Percentiles rank a stretch among this genome's conserved stretches.
Conservation (phyloP, 2,329 filamentous ascomycete genomes). For the Myrmaecium sp. region DNA sequence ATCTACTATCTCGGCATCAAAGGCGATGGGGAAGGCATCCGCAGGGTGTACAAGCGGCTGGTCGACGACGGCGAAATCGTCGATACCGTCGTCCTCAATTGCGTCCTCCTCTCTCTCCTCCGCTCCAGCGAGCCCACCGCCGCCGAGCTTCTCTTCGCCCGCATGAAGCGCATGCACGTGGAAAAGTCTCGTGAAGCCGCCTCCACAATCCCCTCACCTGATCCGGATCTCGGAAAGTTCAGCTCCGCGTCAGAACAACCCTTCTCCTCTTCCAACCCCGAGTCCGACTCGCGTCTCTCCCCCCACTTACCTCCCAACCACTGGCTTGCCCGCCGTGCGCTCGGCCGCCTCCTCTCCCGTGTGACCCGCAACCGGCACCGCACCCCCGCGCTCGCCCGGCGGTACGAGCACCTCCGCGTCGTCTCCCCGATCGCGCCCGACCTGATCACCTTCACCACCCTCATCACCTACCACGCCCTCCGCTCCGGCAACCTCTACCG, state of each 20-base stretch:
- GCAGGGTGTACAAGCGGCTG: slow-evolving; percentile 64
- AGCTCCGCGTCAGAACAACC: slow-evolving; percentile 59
- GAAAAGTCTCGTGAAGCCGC: too few relatives aligned
- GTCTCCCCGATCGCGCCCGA: slow-evolving; percentile 54
- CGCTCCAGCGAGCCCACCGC: slow-evolving; percentile 57
- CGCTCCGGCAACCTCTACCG: slow-evolving; percentile 53
- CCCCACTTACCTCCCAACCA: slow-evolving; percentile 14
- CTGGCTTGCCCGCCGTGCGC: slow-evolving; percentile 24
- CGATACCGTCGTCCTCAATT: slow-evolving; percentile 74
- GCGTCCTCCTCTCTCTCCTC: slow-evolving; percentile 64
- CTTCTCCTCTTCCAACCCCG: slow-evolving; percentile 66
- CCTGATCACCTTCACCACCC: slow-evolving; percentile 59
- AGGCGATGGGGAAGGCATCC: slow-evolving; percentile 54
- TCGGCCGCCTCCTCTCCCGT: slow-evolving; percentile 31
- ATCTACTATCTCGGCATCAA: slow-evolving; percentile 73
- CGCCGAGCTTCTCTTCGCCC: slow-evolving; percentile 64
- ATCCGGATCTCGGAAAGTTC: too few relatives aligned
- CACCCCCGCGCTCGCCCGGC: slow-evolving; percentile 29
- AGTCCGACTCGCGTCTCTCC: slow-evolving; percentile 21
- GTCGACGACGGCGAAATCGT: slow-evolving; percentile 76
- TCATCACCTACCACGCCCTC: slow-evolving; percentile 59
- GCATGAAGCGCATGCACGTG: slow-evolving; percentile 55
- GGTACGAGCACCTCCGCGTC: slow-evolving; percentile 46
- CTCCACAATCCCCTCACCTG: too few relatives aligned
- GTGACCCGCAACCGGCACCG: slow-evolving; percentile 23